Conservation (phyloP, 495 filamentous ascomycete species). For the Podospora anserina region DNA sequence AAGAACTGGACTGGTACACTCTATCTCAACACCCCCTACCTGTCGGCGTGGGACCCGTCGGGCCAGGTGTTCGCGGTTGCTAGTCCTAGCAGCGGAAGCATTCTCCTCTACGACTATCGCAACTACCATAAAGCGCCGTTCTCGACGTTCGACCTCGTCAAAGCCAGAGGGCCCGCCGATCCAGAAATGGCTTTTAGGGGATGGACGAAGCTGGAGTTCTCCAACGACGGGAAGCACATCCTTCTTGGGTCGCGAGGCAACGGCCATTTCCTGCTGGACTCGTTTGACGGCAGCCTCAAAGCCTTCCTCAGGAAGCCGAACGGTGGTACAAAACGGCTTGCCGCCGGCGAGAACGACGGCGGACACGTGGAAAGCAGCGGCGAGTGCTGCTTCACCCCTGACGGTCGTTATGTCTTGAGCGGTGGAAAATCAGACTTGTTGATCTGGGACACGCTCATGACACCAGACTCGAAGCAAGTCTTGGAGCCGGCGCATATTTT, state of each 20-base stretch:
- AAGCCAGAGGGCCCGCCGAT: slow-evolving; percentile 36
- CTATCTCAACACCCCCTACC: slow-evolving; percentile 69
- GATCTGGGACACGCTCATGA: slow-evolving; percentile 74
- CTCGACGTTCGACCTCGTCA: slow-evolving; percentile 72
- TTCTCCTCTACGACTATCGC: slow-evolving; percentile 88
- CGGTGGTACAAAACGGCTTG: slow-evolving; percentile 44
- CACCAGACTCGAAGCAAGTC: slow-evolving; percentile 52
- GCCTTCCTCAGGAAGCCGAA: slow-evolving; percentile 55
- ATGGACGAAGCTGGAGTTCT: slow-evolving; percentile 89
- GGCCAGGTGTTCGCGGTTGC: slow-evolving; percentile 89
- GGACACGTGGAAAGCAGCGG: slow-evolving; percentile 54
- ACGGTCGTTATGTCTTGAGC: slow-evolving; percentile 81
- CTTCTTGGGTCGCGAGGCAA: slow-evolving; percentile 74
- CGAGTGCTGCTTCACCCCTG: slow-evolving; percentile 82
- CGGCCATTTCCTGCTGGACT: slow-evolving; percentile 86
- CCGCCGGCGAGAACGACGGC: slow-evolving; percentile 44
- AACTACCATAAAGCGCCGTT: slow-evolving; percentile 92
- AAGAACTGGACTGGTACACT: slow-evolving; percentile 73
- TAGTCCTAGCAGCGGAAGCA: slow-evolving; percentile 66
- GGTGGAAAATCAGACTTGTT: slow-evolving; percentile 69
- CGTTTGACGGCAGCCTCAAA: slow-evolving; percentile 74
- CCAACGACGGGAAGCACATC: slow-evolving; percentile 87
- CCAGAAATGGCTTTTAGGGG: slow-evolving; percentile 43
- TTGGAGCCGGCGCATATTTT: slow-evolving; percentile 64
- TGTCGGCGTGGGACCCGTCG: slow-evolving; percentile 83